Evolutionary conservation across 75 land plant species (phyloP), one percentile per base, ranked within the genome.

Genomic region (Pinus tabuliformis): DNA sequence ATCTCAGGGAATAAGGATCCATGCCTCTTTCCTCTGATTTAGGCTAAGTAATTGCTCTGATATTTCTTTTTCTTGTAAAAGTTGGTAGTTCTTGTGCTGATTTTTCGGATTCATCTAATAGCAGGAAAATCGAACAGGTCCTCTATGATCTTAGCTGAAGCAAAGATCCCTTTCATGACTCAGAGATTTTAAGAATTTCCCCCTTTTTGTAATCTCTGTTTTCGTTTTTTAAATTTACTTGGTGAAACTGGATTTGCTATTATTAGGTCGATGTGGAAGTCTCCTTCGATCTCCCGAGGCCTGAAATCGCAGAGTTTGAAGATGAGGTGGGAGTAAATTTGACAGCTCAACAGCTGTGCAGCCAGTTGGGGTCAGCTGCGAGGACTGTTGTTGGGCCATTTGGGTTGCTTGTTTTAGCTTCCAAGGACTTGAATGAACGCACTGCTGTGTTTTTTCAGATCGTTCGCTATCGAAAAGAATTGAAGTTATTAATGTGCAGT

Each of bases 211-310:
- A 1, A 6, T 45, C 52, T 45, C 12, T 8, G 15, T 22, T 30
- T 42, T 57, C 28, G 11, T 4, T 56, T n/a, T 39, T 8, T 39
- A 3, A 39, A 21, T n/a, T 64, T 64, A 59, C 2, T 21, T 13
- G 11, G n/a, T 56, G 20, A 75, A 58, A 0, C 18, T 20, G 59
- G 59, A 58, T 37, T 78, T 64, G 24, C 57, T 59, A 73, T 21
- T 83, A 93, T 21, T 83, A 93, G 93, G 91, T 84, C 2, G 95
- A 92, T 70, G 77, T 92, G 7, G 89, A 86, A 36, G 81, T 88
- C 45, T 68, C 75, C 13, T 92, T 92, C 76, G 77, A 81, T 18
- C 1, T 89, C 12, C 81, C 85, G 5, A 59, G 81, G 45, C 52
- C 83, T 4, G 62, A 80, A 1, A 73, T 79, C 42, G 86, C 79